These are phyloP conservation scores for Platismatia glauca DNA, from an alignment of 495 filamentous ascomycete species.

Conservation along the genomic window DNA sequence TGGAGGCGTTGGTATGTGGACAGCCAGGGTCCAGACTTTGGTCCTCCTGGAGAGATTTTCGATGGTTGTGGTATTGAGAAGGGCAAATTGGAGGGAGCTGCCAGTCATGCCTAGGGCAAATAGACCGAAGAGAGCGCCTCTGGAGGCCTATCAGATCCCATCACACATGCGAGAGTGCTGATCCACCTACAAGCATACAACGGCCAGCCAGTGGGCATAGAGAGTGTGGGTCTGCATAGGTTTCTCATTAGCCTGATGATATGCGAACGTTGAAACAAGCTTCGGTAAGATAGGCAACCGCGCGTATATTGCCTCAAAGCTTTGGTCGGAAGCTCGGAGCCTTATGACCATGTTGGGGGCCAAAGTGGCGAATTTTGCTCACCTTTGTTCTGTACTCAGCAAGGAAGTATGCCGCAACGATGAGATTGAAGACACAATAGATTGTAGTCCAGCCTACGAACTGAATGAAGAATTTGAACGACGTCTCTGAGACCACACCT, in stretches of 20 bases:
- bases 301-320: neutral
- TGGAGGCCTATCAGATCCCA: slow-evolving; percentile 26
- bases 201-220: slow-evolving; percentile 46
- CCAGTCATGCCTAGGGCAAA: slow-evolving; percentile 67
- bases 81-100: slow-evolving; percentile 58
- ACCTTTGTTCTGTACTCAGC: slow-evolving; percentile 33
- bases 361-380: neutral
- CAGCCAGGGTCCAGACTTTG: slow-evolving; percentile 63
- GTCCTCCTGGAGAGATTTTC: slow-evolving; percentile 58
- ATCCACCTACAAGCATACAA: slow-evolving; percentile 45
- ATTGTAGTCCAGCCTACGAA: slow-evolving; percentile 64
- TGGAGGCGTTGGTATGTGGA: slow-evolving; percentile 51
- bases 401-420: slow-evolving; percentile 48
- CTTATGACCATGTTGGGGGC: neutral
- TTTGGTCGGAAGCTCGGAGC: neutral
- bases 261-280: slow-evolving; percentile 14
- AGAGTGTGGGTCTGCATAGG: slow-evolving; percentile 19
- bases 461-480: slow-evolving; percentile 84
- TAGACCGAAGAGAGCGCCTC: slow-evolving; percentile 59
- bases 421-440: slow-evolving; percentile 56
- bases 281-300: slow-evolving; percentile 2
- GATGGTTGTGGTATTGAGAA: slow-evolving; percentile 69
- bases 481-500: slow-evolving; percentile 75
- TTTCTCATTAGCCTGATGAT: slow-evolving; percentile 23
- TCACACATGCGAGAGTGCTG: slow-evolving; percentile 5